A percentile compares a stretch with the other conserved stretches of the same genome.
Conservation (phyloP, 2,329 filamentous ascomycete genomes). For the Neonectria ditissima region DNA sequence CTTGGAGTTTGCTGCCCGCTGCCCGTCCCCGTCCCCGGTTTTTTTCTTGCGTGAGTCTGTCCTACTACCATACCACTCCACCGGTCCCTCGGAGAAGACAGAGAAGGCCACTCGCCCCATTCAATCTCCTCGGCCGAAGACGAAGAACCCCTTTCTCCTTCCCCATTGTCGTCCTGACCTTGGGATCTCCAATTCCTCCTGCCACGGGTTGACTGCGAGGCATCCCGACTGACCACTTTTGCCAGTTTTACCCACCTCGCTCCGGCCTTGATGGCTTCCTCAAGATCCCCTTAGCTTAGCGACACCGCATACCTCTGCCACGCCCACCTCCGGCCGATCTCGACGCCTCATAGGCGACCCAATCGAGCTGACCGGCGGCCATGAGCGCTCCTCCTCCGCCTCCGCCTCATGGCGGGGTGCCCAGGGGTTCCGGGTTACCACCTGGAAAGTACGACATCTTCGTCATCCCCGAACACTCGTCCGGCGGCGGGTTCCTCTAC, state of each 20-base stretch:
- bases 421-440: conserved; percentile 78
- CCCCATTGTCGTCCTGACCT: conserved; percentile 4
- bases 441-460: conserved; percentile 97
- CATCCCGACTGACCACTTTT: conserved; percentile 30
- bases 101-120: conserved; percentile 22
- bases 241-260: conserved; percentile 31
- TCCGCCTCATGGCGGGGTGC: conserved; percentile 85
- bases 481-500: conserved; percentile 91
- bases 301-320: conserved; percentile 34
- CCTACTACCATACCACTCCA: conserved; percentile 32
- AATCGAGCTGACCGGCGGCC: conserved; percentile 40
- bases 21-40: conserved; percentile 34
- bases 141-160: conserved; percentile 19
- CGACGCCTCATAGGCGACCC: conserved; percentile 26
- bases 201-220: conserved; percentile 11
- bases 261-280: conserved; percentile 47
- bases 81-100: conserved; percentile 12
- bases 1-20: conserved; percentile 45
- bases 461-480: conserved; percentile 91
- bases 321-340: conserved; percentile 18
- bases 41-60: conserved; percentile 42
- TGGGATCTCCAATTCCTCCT: neutral
- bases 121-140: conserved; percentile 26
- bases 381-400: conserved; percentile 79
- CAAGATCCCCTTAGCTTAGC: conserved; percentile 44